Conservation (phyloP, 257 asterid species). For the Scutellaria barbata region DNA sequence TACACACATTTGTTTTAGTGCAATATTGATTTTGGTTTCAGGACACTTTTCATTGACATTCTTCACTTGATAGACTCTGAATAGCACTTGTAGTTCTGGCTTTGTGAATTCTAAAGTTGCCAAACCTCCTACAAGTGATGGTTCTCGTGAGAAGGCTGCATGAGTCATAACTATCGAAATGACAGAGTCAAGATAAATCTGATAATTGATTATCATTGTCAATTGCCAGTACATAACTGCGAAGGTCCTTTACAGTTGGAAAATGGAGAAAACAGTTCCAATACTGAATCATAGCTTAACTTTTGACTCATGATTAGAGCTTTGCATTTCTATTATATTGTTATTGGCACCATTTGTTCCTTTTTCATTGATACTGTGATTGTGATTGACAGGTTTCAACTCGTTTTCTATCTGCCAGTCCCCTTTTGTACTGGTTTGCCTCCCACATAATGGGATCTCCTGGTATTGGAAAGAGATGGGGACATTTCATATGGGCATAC, state of each 20-base stretch:
- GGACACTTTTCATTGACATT: background rate
- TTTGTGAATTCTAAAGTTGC: background rate
- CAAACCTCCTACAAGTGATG: background rate
- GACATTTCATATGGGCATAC: conserved; percentile 74
- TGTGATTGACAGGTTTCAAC: conserved; percentile 71
- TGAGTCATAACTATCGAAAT: background rate
- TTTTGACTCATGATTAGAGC: background rate
- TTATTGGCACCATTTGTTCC: background rate
- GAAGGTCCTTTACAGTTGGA: background rate
- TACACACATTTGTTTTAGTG: background rate
- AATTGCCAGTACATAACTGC: background rate
- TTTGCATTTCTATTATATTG: background rate
- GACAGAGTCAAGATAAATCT: background rate
- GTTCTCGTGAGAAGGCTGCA: background rate
- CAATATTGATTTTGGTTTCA: background rate
- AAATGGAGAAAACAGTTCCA: background rate
- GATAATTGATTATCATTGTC: background rate
- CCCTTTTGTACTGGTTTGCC: conserved; percentile 84
- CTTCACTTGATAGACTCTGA: background rate
- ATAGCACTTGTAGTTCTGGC: background rate
- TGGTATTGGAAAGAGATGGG: conserved; percentile 61
- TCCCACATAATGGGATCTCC: conserved; percentile 60
- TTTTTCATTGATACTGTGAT: conserved; percentile 7
- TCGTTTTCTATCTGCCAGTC: conserved; percentile 88
- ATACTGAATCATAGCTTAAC: background rate